These are phyloP conservation scores for Gynostemma pentaphyllum DNA, from an alignment of 306 rosid genomes.

Conservation along the genomic window DNA sequence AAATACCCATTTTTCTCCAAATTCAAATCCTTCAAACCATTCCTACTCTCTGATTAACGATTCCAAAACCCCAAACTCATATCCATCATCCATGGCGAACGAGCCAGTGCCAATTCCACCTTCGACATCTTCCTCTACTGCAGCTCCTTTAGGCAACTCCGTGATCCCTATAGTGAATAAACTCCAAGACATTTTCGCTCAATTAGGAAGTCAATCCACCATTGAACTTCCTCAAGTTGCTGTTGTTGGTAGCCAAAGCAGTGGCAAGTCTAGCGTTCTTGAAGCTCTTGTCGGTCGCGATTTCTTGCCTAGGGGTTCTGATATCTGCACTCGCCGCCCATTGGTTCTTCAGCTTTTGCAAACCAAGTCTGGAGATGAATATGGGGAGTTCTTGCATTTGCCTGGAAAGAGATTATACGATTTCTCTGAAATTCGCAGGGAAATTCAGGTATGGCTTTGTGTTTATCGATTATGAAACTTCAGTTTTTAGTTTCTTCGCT, in stretches of 20 bases:
- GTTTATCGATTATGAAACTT: background rate
- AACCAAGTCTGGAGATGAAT: constrained; percentile 66
- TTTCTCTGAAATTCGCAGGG: constrained; percentile 82
- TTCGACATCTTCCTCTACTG: constrained; percentile 19
- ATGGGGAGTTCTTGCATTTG: constrained; percentile 90
- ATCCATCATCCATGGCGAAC: constrained; percentile 56
- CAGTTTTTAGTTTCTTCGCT: background rate
- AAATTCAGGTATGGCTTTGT: constrained; percentile 61
- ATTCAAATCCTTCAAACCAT: background rate
- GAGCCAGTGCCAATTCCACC: constrained; percentile 30
- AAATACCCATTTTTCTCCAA: background rate
- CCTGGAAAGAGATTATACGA: constrained; percentile 62
- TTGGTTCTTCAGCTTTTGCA: constrained; percentile 91
- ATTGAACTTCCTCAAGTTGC: constrained; percentile 97
- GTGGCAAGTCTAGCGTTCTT: constrained; percentile 98
- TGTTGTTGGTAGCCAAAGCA: constrained; percentile 96
- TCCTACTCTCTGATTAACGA: background rate
- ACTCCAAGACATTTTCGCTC: constrained; percentile 90
- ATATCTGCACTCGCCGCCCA: constrained; percentile 86
- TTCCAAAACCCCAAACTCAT: constrained; percentile 28
- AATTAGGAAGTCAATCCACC: constrained; percentile 81
- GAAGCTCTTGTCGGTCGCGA: constrained; percentile 95
- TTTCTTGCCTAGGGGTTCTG: constrained; percentile 86
- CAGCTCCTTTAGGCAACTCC: constrained; percentile 62
- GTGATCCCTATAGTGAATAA: constrained; percentile 87